A percentile compares a stretch with the other conserved stretches of the same genome.
Conservation (phyloP, 2,329 filamentous ascomycete genomes). For the Fusarium nanum region DNA sequence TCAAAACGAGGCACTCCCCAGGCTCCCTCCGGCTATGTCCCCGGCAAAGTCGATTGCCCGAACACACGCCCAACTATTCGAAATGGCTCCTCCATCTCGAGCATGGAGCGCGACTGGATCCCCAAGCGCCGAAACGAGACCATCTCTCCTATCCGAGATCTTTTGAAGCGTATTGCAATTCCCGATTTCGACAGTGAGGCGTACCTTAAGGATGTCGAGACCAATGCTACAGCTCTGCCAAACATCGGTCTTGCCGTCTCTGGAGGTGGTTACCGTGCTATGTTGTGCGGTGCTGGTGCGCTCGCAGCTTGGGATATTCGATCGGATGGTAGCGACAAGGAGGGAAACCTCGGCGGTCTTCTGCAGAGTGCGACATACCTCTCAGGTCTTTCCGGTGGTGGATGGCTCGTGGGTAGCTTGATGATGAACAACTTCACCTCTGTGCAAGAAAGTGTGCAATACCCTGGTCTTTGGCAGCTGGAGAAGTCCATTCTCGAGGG, state of each 20-base stretch:
- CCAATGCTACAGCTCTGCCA: conserved; percentile 54
- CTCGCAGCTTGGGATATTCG: conserved; percentile 83
- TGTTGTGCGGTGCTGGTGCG: conserved; percentile 85
- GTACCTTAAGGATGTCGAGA: conserved; percentile 68
- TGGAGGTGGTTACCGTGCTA: conserved; percentile 87
- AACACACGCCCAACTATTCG: conserved; percentile 75
- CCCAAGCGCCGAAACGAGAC: conserved; percentile 77
- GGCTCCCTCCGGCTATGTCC: conserved; percentile 72
- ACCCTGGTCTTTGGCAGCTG: conserved; percentile 55
- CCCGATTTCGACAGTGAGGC: conserved; percentile 78
- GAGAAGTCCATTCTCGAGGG: conserved; percentile 57
- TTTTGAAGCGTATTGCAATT: conserved; percentile 79
- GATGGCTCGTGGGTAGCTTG: conserved; percentile 86
- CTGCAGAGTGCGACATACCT: conserved; percentile 86
- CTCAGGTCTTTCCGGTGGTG: conserved; percentile 82
- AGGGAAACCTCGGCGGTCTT: conserved; percentile 81
- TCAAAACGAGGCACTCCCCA: conserved; percentile 47
- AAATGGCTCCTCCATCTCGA: conserved; percentile 69
- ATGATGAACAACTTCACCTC: conserved; percentile 87
- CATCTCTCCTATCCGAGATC: conserved; percentile 76
- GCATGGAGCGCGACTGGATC: conserved; percentile 80
- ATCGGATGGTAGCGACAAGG: conserved; percentile 59
- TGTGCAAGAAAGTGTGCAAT: conserved; percentile 54
- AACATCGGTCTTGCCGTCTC: conserved; percentile 81
- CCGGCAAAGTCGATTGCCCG: conserved; percentile 76